A percentile compares a stretch with the other conserved stretches of the same genome.
phyloP scores from a whole-genome alignment of 1,284 basidiomycete species.

The Sanghuangporus weigelae region DNA sequence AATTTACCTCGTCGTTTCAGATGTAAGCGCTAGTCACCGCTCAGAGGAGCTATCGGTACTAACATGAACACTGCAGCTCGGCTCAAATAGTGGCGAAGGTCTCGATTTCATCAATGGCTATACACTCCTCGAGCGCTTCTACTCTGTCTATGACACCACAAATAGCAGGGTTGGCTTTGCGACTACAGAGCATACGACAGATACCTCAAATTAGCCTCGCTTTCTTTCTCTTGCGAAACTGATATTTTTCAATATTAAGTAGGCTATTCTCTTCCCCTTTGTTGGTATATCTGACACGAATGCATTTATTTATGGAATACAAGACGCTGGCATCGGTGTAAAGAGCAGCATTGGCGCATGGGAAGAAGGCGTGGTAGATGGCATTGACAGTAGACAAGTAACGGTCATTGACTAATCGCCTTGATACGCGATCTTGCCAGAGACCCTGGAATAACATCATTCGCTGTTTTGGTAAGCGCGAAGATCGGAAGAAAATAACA shows the following conservation, averaged over 20 bases:
- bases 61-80: conserved; percentile 19
- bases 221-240: too few species aligned
- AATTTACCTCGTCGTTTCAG: conserved; percentile 19
- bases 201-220: conserved; percentile 42
- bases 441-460: too few species aligned
- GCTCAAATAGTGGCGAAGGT: conserved; percentile 17
- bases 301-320: not conserved
- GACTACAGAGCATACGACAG: conserved; percentile 45
- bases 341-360: too few species aligned
- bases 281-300: not conserved
- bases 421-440: too few species aligned
- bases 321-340: too few species aligned
- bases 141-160: conserved; percentile 29
- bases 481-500: too few species aligned
- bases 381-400: too few species aligned
- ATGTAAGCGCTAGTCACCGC: conserved; percentile 1
- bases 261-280: not conserved
- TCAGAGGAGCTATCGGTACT: not conserved
- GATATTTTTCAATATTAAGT: too few species aligned
- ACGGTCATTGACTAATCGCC: too few species aligned
- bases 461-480: too few species aligned
- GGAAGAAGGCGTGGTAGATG: too few species aligned
- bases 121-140: conserved; percentile 25
- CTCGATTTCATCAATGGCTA: conserved; percentile 29
- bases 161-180: conserved; percentile 48